These are phyloP conservation scores for Mortierella sp. DNA, from an alignment of 371 early-diverging fungal genomes.

Conservation along the genomic window DNA sequence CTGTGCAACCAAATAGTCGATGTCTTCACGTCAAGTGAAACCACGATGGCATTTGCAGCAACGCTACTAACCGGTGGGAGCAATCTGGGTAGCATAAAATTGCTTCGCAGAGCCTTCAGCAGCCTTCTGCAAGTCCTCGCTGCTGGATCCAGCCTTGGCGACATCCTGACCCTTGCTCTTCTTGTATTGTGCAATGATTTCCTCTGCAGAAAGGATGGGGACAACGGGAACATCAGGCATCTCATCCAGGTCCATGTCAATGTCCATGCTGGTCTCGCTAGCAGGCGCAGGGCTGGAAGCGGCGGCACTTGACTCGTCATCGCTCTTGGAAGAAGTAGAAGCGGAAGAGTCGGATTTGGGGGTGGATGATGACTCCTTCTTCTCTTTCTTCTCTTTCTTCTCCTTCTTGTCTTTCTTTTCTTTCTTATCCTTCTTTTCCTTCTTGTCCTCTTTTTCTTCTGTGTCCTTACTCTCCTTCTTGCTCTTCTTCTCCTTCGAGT, in stretches of 20 bases:
- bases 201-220: conserved; percentile 1
- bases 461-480: conserved; percentile 20
- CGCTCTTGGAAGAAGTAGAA: background rate
- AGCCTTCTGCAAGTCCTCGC: background rate
- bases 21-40: background rate
- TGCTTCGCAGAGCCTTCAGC: background rate
- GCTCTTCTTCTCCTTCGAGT: conserved; percentile 24
- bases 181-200: conserved; percentile 21
- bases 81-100: background rate
- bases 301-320: background rate
- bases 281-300: background rate
- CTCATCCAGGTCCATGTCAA: conserved; percentile 23
- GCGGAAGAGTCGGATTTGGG: too few relatives aligned
- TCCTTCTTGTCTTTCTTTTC: conserved; percentile 23
- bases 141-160: background rate
- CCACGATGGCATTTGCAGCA: background rate
- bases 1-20: background rate
- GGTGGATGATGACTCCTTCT: background rate
- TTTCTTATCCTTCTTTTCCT: conserved; percentile 1
- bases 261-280: conserved; percentile 8
- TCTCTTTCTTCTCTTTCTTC: conserved; percentile 23
- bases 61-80: conserved; percentile 10
- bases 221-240: too few relatives aligned
- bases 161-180: background rate
- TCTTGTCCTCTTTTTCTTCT: conserved; percentile 20